Evolutionary conservation across 73 alveolate genomes (phyloP).

Genomic region (Diophrys sp.): DNA sequence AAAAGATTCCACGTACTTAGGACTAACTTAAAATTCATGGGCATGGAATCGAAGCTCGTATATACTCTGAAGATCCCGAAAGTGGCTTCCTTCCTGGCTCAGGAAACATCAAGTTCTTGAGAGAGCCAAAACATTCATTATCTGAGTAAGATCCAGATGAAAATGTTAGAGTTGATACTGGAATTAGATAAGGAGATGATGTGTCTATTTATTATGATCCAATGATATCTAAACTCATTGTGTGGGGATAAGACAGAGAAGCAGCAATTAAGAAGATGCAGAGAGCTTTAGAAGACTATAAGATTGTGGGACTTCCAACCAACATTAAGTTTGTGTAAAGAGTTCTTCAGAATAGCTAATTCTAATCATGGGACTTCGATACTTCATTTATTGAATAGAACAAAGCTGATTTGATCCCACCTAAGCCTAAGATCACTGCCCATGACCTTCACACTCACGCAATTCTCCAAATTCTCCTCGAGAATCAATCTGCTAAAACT

Average conservation of each 20-base stretch:
- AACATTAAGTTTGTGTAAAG: conserved; percentile 73
- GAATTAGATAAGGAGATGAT: conserved; percentile 83
- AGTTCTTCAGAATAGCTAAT: conserved; percentile 61
- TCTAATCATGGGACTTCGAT: conserved; percentile 59
- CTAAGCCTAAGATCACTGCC: not conserved
- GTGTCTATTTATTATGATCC: conserved; percentile 88
- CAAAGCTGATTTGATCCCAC: conserved; percentile 31
- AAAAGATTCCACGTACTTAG: conserved; percentile 60
- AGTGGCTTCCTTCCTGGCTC: conserved; percentile 78
- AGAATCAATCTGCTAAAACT: not conserved
- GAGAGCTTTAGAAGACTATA: conserved; percentile 67
- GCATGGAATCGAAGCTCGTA: conserved; percentile 88
- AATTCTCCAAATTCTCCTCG: not conserved
- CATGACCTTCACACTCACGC: not conserved
- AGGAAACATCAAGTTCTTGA: conserved; percentile 67
- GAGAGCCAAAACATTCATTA: conserved; percentile 62
- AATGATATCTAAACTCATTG: conserved; percentile 85
- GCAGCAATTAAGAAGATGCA: conserved; percentile 65
- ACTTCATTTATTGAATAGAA: conserved; percentile 71
- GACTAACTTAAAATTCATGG: conserved; percentile 70
- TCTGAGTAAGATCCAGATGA: conserved; percentile 16
- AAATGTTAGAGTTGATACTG: conserved; percentile 80
- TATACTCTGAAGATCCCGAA: conserved; percentile 88
- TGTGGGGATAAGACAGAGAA: conserved; percentile 73
- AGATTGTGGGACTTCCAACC: conserved; percentile 81